These are phyloP conservation scores for Talaromyces ruber DNA, from an alignment of 495 filamentous ascomycete genomes.

Conservation along the genomic window DNA sequence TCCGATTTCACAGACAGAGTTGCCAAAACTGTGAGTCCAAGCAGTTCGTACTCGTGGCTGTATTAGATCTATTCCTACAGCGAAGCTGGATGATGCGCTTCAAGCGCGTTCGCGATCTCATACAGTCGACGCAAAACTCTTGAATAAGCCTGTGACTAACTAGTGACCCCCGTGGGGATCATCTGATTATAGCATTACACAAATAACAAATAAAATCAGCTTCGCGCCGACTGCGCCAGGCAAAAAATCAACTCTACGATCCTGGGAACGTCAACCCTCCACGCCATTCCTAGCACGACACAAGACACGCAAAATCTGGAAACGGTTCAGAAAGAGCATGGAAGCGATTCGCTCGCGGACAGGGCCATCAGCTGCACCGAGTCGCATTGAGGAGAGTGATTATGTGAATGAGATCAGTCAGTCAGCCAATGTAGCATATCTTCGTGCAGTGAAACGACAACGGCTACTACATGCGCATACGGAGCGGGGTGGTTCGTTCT, in stretches of 20 bases:
- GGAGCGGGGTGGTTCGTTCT: constrained; percentile 24
- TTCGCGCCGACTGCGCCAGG: constrained; percentile 28
- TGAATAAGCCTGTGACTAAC: neutral
- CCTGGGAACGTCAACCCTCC: constrained; percentile 48
- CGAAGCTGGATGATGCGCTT: neutral
- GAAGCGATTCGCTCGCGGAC: constrained; percentile 20
- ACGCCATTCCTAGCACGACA: constrained; percentile 36
- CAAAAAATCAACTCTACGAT: constrained; percentile 26
- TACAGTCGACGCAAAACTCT: neutral
- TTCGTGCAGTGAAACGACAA: constrained; percentile 39
- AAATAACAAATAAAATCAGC: constrained; percentile 21
- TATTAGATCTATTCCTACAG: neutral
- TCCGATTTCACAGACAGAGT: neutral
- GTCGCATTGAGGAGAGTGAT: constrained; percentile 7
- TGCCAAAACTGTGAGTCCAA: neutral
- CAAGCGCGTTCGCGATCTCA: neutral
- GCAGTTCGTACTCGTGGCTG: neutral
- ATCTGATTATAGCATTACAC: neutral
- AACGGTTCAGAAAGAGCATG: constrained; percentile 37
- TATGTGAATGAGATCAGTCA: constrained; percentile 26
- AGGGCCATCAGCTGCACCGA: neutral
- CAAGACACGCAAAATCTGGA: constrained; percentile 44
- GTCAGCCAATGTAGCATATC: constrained; percentile 17
- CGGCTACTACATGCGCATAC: constrained; percentile 17
- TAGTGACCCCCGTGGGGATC: neutral